Evolutionary conservation across 495 filamentous ascomycete genomes (phyloP).

Genomic region (Aspergillus funiculosus): DNA sequence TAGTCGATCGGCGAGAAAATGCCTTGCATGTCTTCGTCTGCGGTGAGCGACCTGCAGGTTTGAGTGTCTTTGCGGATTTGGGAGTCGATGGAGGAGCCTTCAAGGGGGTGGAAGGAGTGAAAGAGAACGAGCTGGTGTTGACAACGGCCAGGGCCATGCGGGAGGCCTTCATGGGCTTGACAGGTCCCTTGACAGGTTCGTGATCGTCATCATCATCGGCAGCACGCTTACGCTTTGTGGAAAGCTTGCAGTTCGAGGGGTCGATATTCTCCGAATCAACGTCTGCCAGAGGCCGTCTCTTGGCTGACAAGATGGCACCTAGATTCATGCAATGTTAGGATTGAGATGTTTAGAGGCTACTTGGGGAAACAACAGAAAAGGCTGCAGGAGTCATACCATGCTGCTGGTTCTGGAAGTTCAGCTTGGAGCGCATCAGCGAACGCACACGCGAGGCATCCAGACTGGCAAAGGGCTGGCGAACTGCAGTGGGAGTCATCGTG

Average conservation of each 20-base stretch:
- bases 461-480: slow-evolving; percentile 42
- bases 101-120: slow-evolving; percentile 31
- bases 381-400: slow-evolving; percentile 42
- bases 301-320: slow-evolving; percentile 27
- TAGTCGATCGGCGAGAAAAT: slow-evolving; percentile 33
- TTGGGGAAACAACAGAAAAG: not conserved
- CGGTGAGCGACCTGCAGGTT: slow-evolving; percentile 40
- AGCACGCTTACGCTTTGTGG: slow-evolving; percentile 60
- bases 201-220: slow-evolving; percentile 50
- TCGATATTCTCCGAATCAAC: slow-evolving; percentile 78
- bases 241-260: slow-evolving; percentile 53
- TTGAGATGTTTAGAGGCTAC: no score
- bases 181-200: slow-evolving; percentile 31
- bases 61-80: slow-evolving; percentile 30
- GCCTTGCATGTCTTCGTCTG: slow-evolving; percentile 31
- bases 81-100: slow-evolving; percentile 36
- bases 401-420: slow-evolving; percentile 51
- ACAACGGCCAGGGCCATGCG: slow-evolving; percentile 31
- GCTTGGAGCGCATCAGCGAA: slow-evolving; percentile 36
- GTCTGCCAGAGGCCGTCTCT: slow-evolving; percentile 43
- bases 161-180: slow-evolving; percentile 41
- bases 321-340: slow-evolving; percentile 1
- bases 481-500: slow-evolving; percentile 35
- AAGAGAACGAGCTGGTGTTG: slow-evolving; percentile 28
- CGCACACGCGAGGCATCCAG: slow-evolving; percentile 41